Percentiles rank a stretch among this genome's conserved stretches.
Conservation (phyloP, 768 basidiomycete species). For the Tricholoma saponaceum region DNA sequence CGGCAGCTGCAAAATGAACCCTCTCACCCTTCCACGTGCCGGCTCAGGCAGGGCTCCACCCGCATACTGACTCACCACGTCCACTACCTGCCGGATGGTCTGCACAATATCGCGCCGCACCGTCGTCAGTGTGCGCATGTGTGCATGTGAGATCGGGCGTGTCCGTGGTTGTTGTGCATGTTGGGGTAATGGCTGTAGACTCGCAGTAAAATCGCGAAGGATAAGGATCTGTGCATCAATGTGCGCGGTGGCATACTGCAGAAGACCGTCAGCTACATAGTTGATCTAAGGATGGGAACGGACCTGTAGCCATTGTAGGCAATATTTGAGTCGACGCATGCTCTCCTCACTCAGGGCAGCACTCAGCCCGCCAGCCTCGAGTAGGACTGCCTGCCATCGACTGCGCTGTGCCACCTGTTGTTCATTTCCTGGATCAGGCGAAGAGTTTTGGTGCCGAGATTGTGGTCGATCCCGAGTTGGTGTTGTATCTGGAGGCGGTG, state of each 20-base stretch:
- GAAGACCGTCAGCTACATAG: constrained; percentile 3
- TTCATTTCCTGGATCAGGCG: constrained; percentile 20
- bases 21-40: constrained; percentile 66
- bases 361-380: constrained; percentile 84
- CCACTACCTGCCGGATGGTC: constrained; percentile 86
- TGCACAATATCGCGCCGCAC: constrained; percentile 83
- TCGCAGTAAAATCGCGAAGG: constrained; percentile 78
- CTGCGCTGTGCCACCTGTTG: constrained; percentile 68
- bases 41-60: constrained; percentile 86
- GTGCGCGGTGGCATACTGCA: constrained; percentile 79
- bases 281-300: constrained; percentile 16
- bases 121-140: constrained; percentile 63
- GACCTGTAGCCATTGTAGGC: constrained; percentile 85
- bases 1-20: constrained; percentile 77
- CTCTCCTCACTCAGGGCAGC: constrained; percentile 90
- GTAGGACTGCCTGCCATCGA: constrained; percentile 79
- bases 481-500: constrained; percentile 26
- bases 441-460: background rate
- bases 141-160: constrained; percentile 36
- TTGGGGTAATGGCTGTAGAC: constrained; percentile 50
- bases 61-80: constrained; percentile 81
- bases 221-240: constrained; percentile 86
- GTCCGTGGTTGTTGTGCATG: constrained; percentile 24
- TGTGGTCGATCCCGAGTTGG: constrained; percentile 16
- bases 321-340: constrained; percentile 82